A percentile compares a stretch with the other conserved stretches of the same genome.
Conservation (phyloP, 768 basidiomycete species). For the Rhodocollybia butyracea region DNA sequence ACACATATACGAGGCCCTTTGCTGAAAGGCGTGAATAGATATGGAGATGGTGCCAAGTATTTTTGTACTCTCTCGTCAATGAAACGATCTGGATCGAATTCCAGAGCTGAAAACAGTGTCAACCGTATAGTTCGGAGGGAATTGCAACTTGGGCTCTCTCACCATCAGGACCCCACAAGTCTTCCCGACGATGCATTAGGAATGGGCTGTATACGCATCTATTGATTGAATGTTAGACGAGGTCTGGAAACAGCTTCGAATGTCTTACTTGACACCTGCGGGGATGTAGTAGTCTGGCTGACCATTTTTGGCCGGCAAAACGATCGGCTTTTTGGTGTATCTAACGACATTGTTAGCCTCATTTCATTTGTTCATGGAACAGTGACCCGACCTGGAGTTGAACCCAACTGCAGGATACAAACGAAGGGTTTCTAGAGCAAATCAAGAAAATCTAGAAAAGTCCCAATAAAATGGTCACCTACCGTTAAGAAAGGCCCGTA, state of each 20-base stretch:
- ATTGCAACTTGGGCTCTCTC: constrained; percentile 1
- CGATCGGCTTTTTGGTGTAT: constrained; percentile 13
- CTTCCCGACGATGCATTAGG: constrained; percentile 58
- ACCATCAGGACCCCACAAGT: constrained; percentile 72
- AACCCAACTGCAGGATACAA: constrained; percentile 50
- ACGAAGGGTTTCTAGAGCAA: constrained; percentile 42
- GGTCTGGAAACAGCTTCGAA: not conserved
- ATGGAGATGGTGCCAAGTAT: constrained; percentile 52
- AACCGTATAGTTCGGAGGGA: not conserved
- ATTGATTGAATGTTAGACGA: not conserved
- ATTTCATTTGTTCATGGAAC: not conserved
- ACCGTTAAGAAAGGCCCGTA: constrained; percentile 57
- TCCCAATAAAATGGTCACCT: not conserved
- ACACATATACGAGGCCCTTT: constrained; percentile 49
- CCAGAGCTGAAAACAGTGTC: constrained; percentile 31
- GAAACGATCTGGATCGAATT: constrained; percentile 68
- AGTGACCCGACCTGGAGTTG: not conserved
- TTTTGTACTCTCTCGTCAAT: constrained; percentile 55
- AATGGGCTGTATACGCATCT: constrained; percentile 46
- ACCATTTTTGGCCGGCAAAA: constrained; percentile 17
- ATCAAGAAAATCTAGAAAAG: not conserved
- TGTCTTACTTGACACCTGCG: constrained; percentile 23
- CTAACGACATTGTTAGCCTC: constrained; percentile 9
- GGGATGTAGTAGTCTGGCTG: constrained; percentile 25
- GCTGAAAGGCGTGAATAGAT: constrained; percentile 52